These are phyloP conservation scores for Calonectria pseudoturangicola DNA, from an alignment of 2,329 filamentous ascomycete genomes.

Conservation along the genomic window DNA sequence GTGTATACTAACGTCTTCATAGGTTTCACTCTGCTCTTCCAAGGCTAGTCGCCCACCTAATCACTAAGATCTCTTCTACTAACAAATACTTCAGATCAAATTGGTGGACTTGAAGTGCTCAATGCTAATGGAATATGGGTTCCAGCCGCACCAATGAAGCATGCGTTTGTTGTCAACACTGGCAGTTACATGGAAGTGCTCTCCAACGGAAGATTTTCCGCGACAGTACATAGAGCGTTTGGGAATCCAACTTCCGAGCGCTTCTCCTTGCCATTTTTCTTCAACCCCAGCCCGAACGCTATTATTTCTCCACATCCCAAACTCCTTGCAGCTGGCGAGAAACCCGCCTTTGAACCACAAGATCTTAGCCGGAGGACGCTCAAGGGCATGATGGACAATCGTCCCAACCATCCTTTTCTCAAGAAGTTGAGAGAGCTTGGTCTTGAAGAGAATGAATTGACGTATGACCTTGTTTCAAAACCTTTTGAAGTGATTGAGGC, in stretches of 20 bases:
- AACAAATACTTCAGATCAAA: background rate
- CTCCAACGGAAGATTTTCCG: background rate
- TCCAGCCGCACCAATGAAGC: background rate
- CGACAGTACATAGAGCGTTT: background rate
- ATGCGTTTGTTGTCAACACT: background rate
- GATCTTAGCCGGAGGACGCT: background rate
- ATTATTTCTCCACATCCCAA: background rate
- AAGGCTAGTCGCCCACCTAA: background rate
- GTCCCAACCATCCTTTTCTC: background rate
- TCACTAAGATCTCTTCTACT: too few species aligned
- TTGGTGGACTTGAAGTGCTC: background rate
- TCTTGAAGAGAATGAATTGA: background rate
- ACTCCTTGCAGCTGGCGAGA: background rate
- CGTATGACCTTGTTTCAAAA: background rate
- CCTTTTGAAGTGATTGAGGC: background rate
- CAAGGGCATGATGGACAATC: background rate
- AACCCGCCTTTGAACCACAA: background rate
- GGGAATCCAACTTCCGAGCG: background rate
- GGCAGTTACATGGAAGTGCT: slow-evolving; percentile 10
- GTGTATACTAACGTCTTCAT: background rate
- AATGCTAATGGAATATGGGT: slow-evolving; percentile 5
- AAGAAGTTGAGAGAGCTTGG: background rate
- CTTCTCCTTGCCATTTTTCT: background rate
- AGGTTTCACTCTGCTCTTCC: background rate
- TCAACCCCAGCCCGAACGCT: background rate